Evolutionary conservation across 306 rosid genomes (phyloP).

Genomic region (Neltuma alba): DNA sequence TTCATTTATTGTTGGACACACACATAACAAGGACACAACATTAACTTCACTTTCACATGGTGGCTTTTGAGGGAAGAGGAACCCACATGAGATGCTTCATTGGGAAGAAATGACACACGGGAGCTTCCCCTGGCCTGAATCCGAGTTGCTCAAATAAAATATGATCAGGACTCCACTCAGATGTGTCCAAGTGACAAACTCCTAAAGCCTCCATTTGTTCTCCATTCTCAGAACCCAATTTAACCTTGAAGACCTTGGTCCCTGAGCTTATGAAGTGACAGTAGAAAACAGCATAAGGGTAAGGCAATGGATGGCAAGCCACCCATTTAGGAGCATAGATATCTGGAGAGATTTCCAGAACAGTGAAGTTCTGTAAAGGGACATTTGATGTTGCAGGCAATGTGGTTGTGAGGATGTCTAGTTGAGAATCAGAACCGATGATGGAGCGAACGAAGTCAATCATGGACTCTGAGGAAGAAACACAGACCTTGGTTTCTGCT

Average conservation of each 20-base stretch:
- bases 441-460: slow-evolving; percentile 36
- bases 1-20: neutral
- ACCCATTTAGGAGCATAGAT: slow-evolving; percentile 59
- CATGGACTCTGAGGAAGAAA: slow-evolving; percentile 62
- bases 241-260: slow-evolving; percentile 59
- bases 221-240: slow-evolving; percentile 50
- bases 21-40: neutral
- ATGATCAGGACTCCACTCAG: slow-evolving; percentile 56
- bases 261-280: slow-evolving; percentile 56
- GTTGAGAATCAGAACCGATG: slow-evolving; percentile 35
- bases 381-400: slow-evolving; percentile 39
- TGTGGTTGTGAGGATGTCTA: slow-evolving; percentile 42
- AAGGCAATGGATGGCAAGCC: slow-evolving; percentile 56
- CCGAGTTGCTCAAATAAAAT: slow-evolving; percentile 43
- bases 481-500: slow-evolving; percentile 64
- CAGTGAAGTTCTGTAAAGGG: slow-evolving; percentile 47
- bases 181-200: slow-evolving; percentile 63
- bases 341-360: slow-evolving; percentile 47
- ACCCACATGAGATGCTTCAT: slow-evolving; percentile 61
- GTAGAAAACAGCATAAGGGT: slow-evolving; percentile 56
- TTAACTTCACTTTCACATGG: slow-evolving; percentile 34
- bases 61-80: slow-evolving; percentile 42
- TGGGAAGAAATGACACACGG: slow-evolving; percentile 65
- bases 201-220: slow-evolving; percentile 57
- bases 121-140: slow-evolving; percentile 45